Evolutionary conservation across 345 rosid genomes (phyloP).

Genomic region (Sapria himalayana): DNA sequence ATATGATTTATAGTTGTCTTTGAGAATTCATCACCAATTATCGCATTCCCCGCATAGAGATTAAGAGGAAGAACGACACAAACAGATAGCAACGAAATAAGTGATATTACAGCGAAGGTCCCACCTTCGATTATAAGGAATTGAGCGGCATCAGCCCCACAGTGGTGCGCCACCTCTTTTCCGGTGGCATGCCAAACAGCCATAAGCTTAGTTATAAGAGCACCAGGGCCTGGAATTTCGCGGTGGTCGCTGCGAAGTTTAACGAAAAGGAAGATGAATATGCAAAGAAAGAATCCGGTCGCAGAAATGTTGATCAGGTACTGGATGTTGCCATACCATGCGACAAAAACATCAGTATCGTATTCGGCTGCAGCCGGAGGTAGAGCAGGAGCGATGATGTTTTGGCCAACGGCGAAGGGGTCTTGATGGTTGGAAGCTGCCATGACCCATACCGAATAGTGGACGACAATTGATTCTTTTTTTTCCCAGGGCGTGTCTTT

Average conservation of each 20-base stretch:
- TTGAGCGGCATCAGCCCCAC: constrained; percentile 95
- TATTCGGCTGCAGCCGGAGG: constrained; percentile 13
- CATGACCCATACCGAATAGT: no score
- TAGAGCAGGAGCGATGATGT: constrained; percentile 13
- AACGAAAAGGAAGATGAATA: constrained; percentile 64
- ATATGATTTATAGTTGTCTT: constrained; percentile 69
- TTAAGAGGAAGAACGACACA: constrained; percentile 59
- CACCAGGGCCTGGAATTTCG: constrained; percentile 65
- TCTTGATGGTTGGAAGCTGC: no score
- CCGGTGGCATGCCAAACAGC: constrained; percentile 92
- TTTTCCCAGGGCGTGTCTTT: no score
- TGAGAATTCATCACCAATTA: constrained; percentile 58
- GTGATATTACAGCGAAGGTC: constrained; percentile 40
- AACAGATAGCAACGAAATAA: constrained; percentile 32
- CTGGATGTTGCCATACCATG: constrained; percentile 89
- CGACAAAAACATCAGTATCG: constrained; percentile 22
- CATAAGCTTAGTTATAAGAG: constrained; percentile 54
- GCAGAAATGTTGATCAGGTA: constrained; percentile 73
- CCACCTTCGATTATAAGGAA: constrained; percentile 83
- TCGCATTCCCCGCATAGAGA: constrained; percentile 61
- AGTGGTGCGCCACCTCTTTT: constrained; percentile 70
- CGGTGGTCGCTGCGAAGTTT: constrained; percentile 95
- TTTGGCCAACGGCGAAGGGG: no score
- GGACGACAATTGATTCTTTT: no score
- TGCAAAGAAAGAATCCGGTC: constrained; percentile 62